These are phyloP conservation scores for Lactarius pseudohatsudake DNA, from an alignment of 768 basidiomycete genomes.

Conservation along the genomic window DNA sequence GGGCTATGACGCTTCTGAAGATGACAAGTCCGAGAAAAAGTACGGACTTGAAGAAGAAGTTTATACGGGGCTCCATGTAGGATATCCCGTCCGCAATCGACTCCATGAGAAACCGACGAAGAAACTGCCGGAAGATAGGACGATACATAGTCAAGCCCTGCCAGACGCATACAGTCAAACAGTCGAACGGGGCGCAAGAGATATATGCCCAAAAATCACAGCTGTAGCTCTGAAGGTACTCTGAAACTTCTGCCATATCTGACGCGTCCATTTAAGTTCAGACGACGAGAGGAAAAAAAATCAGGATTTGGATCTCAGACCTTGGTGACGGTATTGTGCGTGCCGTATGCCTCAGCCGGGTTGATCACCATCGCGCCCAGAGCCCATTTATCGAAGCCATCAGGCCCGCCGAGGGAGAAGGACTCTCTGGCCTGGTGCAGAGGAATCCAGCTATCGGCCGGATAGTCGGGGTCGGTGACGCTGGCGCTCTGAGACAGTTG, in stretches of 20 bases:
- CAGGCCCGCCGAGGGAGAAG: slow-evolving; percentile 59
- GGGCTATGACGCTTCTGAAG: not conserved
- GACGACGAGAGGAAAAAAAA: not conserved
- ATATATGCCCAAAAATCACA: slow-evolving; percentile 38
- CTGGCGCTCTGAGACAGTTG: slow-evolving; percentile 31
- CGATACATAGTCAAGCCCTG: slow-evolving; percentile 45
- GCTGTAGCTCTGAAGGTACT: slow-evolving; percentile 51
- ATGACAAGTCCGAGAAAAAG: not conserved
- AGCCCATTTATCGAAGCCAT: slow-evolving; percentile 71
- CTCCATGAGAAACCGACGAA: slow-evolving; percentile 59
- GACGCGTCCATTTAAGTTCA: not conserved
- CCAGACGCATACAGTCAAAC: not conserved
- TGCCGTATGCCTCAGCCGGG: slow-evolving; percentile 68
- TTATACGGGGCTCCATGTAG: slow-evolving; percentile 68
- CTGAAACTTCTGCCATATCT: slow-evolving; percentile 79
- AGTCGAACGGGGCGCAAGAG: not conserved
- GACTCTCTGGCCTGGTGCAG: slow-evolving; percentile 52
- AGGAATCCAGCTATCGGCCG: slow-evolving; percentile 52
- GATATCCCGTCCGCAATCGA: slow-evolving; percentile 70
- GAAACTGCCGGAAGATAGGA: slow-evolving; percentile 61
- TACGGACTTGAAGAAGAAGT: slow-evolving; percentile 57
- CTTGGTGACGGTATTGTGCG: slow-evolving; percentile 69
- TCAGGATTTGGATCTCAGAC: slow-evolving; percentile 35
- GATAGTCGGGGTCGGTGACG: slow-evolving; percentile 48
- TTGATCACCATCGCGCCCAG: slow-evolving; percentile 61